phyloP scores from a whole-genome alignment of 805 yeast genomes.

The Lipomyces yamanashiensis region DNA sequence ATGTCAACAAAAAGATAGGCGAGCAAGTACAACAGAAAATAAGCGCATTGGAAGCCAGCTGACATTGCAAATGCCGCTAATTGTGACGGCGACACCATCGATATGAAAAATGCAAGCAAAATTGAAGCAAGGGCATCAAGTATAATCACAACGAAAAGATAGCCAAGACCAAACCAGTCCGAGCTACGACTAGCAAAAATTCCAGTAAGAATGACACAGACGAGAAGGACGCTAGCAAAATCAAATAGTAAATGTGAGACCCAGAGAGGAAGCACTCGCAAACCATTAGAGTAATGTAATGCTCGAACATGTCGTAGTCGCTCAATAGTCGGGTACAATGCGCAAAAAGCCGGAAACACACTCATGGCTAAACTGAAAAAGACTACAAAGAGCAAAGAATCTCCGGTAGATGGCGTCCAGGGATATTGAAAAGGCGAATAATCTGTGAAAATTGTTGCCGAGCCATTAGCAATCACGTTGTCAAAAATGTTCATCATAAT shows the following conservation, averaged over 20 bases:
- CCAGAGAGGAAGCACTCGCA: constrained; percentile 45
- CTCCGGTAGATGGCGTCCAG: constrained; percentile 43
- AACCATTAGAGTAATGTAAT: constrained; percentile 47
- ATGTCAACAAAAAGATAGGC: constrained; percentile 41
- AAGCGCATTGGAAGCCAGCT: constrained; percentile 44
- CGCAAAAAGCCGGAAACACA: constrained; percentile 45
- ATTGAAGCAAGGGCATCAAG: constrained; percentile 43
- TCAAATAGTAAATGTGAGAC: constrained; percentile 42
- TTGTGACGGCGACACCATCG: constrained; percentile 42
- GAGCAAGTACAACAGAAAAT: constrained; percentile 43
- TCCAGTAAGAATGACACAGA: constrained; percentile 39
- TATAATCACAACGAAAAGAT: constrained; percentile 42
- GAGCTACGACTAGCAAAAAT: constrained; percentile 40
- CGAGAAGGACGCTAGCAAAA: constrained; percentile 36
- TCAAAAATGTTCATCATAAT: constrained; percentile 41
- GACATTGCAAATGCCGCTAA: constrained; percentile 49
- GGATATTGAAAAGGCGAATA: constrained; percentile 44
- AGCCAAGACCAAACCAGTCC: constrained; percentile 42
- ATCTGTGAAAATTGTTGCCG: constrained; percentile 39
- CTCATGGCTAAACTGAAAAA: constrained; percentile 45
- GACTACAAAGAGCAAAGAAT: constrained; percentile 44
- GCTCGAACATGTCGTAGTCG: constrained; percentile 45
- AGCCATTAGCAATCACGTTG: constrained; percentile 42
- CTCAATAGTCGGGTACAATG: constrained; percentile 46
- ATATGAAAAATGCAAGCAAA: constrained; percentile 41